phyloP scores from a whole-genome alignment of 306 rosid species.

The Delonix regia region DNA sequence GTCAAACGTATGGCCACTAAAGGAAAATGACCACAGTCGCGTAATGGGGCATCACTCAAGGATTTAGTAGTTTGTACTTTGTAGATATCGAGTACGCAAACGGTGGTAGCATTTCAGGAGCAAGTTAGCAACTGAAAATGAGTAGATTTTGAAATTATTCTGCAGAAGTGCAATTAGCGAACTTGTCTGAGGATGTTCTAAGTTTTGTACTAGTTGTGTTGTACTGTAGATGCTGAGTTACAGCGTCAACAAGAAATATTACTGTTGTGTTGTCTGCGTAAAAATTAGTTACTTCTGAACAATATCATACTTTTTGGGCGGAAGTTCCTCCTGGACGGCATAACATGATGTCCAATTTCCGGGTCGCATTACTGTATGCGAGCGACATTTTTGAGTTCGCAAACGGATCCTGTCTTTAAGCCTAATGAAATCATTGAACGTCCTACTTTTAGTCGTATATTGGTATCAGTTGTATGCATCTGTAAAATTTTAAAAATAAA shows the following conservation, averaged over 20 bases:
- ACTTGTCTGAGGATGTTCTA: conserved; percentile 13
- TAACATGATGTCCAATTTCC: too few relatives aligned
- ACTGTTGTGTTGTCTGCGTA: background rate
- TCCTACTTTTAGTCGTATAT: too few relatives aligned
- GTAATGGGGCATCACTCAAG: conserved; percentile 29
- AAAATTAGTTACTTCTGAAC: background rate
- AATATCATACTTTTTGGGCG: background rate
- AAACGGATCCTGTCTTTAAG: too few relatives aligned
- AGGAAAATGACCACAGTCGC: conserved; percentile 37
- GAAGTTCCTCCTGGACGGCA: background rate
- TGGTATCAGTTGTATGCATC: too few relatives aligned
- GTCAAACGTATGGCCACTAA: conserved; percentile 39
- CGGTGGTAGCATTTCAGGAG: background rate
- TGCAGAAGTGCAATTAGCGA: conserved; percentile 14
- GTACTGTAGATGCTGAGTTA: conserved; percentile 31
- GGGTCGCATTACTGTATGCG: too few relatives aligned
- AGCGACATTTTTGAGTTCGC: too few relatives aligned
- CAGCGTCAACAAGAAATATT: background rate
- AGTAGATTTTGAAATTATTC: background rate
- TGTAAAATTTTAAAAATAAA: too few relatives aligned
- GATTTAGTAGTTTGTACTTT: conserved; percentile 24
- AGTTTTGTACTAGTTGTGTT: conserved; percentile 17
- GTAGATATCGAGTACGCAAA: conserved; percentile 19
- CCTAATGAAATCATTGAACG: too few relatives aligned
- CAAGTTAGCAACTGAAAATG: background rate